phyloP scores from a whole-genome alignment of 176 grass and related monocot genomes.

The Canna indica region DNA sequence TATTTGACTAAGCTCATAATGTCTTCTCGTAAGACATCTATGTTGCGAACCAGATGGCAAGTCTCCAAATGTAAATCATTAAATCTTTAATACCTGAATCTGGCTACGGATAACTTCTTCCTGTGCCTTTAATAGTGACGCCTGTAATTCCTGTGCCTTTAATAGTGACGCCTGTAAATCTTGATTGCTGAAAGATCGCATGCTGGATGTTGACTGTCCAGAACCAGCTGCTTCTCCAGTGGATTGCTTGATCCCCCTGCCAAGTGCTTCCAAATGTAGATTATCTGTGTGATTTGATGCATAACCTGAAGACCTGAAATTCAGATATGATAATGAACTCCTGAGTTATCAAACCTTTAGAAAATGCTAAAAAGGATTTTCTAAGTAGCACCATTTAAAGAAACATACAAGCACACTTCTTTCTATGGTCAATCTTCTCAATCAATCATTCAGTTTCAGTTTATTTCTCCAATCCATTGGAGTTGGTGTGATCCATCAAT shows the following conservation, averaged over 20 bases:
- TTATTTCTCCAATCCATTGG: not conserved
- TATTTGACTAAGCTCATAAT: no score
- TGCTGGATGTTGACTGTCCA: not conserved
- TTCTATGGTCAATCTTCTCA: not conserved
- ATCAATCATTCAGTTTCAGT: not conserved
- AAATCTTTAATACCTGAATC: conserved; percentile 19
- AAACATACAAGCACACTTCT: conserved; percentile 27
- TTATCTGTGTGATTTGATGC: not conserved
- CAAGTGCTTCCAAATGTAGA: not conserved
- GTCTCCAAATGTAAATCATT: not conserved
- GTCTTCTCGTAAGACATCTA: not conserved
- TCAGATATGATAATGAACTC: not conserved
- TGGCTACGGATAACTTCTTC: conserved; percentile 20
- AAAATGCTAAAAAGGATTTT: not conserved
- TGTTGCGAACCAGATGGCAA: not conserved
- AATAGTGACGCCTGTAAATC: not conserved
- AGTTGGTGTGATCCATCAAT: not conserved
- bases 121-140: conserved; percentile 10
- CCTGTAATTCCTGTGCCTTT: conserved; percentile 3
- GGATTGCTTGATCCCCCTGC: not conserved
- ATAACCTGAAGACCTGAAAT: conserved; percentile 13
- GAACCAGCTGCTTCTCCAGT: not conserved
- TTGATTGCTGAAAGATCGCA: not conserved
- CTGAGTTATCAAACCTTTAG: not conserved
- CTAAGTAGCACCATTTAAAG: not conserved